phyloP scores from a whole-genome alignment of 192 early-diverging fungal species.

The Chytriomyces sp. region DNA sequence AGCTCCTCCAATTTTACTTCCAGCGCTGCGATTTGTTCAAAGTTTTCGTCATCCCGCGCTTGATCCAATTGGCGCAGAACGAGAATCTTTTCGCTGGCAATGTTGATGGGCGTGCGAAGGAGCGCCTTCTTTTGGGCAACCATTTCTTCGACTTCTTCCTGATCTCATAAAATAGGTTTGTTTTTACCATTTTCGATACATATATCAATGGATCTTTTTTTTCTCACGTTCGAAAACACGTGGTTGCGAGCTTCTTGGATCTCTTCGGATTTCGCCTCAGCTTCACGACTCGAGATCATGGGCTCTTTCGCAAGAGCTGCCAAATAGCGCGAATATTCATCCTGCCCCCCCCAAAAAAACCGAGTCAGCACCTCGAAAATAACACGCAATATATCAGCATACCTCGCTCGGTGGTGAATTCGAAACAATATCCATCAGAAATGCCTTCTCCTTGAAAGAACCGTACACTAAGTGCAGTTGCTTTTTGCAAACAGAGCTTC shows the following conservation, averaged over 20 bases:
- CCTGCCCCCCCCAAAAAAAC: neutral
- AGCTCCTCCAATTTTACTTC: conserved; percentile 11
- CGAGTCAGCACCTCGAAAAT: neutral
- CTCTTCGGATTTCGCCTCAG: neutral
- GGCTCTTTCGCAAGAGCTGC: conserved; percentile 10
- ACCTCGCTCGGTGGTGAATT: conserved; percentile 70
- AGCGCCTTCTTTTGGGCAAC: conserved; percentile 24
- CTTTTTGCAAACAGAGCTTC: conserved; percentile 69
- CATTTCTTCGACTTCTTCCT: conserved; percentile 36
- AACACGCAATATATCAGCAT: neutral
- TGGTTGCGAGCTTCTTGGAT: neutral
- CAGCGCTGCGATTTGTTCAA: neutral
- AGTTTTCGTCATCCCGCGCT: conserved; percentile 11
- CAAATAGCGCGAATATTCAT: conserved; percentile 23
- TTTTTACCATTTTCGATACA: neutral
- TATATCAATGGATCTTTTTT: neutral
- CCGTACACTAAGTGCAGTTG: conserved; percentile 71
- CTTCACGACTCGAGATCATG: neutral
- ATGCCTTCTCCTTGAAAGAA: conserved; percentile 61
- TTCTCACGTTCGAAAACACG: neutral
- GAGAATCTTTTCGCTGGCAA: conserved; percentile 25
- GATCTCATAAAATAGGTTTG: neutral
- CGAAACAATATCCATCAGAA: conserved; percentile 78
- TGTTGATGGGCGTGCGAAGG: conserved; percentile 12
- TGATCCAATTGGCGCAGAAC: conserved; percentile 9